Evolutionary conservation across 1,284 basidiomycete genomes (phyloP), one percentile per base, ranked within the genome.

Genomic region (Spongispora temasekensis): DNA sequence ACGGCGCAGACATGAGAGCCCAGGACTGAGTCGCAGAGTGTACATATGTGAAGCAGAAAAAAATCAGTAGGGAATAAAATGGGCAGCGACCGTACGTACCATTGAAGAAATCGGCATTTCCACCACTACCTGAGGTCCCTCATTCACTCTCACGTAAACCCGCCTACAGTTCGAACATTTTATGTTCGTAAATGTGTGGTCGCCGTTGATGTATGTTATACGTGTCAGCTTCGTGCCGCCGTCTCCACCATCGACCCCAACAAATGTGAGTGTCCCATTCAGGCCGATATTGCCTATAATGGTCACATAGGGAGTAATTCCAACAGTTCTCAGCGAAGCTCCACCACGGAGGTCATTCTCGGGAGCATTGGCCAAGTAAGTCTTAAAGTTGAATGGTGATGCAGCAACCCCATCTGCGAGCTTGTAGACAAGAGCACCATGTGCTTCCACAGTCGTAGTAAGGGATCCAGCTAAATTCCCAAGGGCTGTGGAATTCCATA

Each of bases 121-220:
- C 17, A 51, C 50, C 10, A 10, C 8, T 2, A 59, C 53, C 1
- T 42, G 37, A 6, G 35, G 12, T 15, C 34, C 44, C 2, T 40
- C 53, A 15, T 65, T 61, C 37, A 60, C 57, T 19, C 57, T 59
- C 23, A 64, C 53, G 35, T 53, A 25, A 13, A 30, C 53, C 9
- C 53, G 48, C 32, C 56, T 56, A 25, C 64, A 65, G 30, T 65
- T 65, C 10, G 60, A 46, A 31, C 61, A 65, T 0, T 28, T 53
- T 2, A 55, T 59, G 15, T 65, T 65, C 30, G 5, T 28, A 48
- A 60, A 60, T 0, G 48, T 56, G 23, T 44, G 58, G n/a, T 62
- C 64, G 12, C 58, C 63, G 15, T 65, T 65, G 34, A 28, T 58
- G 30, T 65, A 65, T 13, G 55, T 28, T 34, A 65, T 55, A 25